Percentiles rank a stretch among this genome's conserved stretches.
These are phyloP conservation scores for Homolaphlyctis polyrhiza DNA, from an alignment of 371 early-diverging fungal species.

Conservation along the genomic window DNA sequence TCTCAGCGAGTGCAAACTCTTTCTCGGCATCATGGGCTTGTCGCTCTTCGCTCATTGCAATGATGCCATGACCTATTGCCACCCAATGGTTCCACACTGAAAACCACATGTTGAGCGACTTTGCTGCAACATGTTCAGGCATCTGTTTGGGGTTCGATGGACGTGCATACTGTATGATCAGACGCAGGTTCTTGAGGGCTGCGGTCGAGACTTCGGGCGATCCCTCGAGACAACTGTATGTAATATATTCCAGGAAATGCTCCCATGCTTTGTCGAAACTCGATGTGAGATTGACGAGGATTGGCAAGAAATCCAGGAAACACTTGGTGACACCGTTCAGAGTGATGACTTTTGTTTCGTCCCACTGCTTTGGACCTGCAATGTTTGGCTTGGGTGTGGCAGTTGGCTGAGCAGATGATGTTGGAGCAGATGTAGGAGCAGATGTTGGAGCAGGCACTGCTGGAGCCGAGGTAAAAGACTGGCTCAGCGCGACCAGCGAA, in stretches of 20 bases:
- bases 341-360: conserved; percentile 87
- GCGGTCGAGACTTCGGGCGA: conserved; percentile 75
- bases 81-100: conserved; percentile 77
- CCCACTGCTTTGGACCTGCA: conserved; percentile 89
- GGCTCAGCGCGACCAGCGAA: background rate
- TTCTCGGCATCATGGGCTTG: background rate
- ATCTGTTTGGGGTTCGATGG: conserved; percentile 14
- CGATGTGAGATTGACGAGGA: conserved; percentile 48
- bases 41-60: conserved; percentile 6
- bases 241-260: conserved; percentile 66
- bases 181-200: conserved; percentile 62
- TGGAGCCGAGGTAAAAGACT: background rate
- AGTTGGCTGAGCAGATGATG: background rate
- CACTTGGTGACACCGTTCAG: conserved; percentile 69
- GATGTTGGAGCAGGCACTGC: background rate
- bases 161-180: conserved; percentile 8
- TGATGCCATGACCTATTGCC: conserved; percentile 61
- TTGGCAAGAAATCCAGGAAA: conserved; percentile 62
- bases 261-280: conserved; percentile 62
- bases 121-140: conserved; percentile 17
- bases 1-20: background rate
- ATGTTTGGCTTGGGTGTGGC: conserved; percentile 39
- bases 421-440: background rate
- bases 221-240: conserved; percentile 62
- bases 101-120: conserved; percentile 54